Base-by-base conservation (phyloP, 2,329 filamentous ascomycete species). In the Rutstroemia sp. region DNA sequence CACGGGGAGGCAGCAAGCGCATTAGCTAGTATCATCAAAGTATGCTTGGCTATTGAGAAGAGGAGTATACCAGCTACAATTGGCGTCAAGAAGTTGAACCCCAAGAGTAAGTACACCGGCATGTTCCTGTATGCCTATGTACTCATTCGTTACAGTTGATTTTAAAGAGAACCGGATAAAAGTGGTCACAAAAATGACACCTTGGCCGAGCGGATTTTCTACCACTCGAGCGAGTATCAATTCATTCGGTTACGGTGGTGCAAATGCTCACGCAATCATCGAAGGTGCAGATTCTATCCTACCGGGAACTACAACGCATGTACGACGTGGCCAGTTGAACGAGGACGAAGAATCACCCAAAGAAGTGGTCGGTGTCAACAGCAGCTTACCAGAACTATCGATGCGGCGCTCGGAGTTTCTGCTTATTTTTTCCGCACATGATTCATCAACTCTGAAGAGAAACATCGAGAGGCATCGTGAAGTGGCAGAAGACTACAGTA, bases 211-310 rank as follows among this genome's bases (percentile, higher is more conserved):
- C 42, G 37, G 27, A 3, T 51, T 55, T 10, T 17, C 25, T 23
- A 17, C 10, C 3, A 30, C 37, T 7, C 45, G 53, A 4, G 47
- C 38, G 10, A 51, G 38, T 51, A 9, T 56, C 27, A 49, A 48
- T 6, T 56, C 47, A 6, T 56, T 56, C 7, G 75, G 75, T 0
- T 76, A 73, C 25, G 74, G 75, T 4, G 64, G 64, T 4, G 62
- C 61, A 0, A 66, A 66, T 59, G 68, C 66, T 1, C 71, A 74
- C 60, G 69, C 69, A 2, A 69, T 76, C 2, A 63, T 65, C 38
- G 53, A 56, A 37, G 47, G 23, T 7, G 25, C 17, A 12, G 23
- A 45, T 17, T 50, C 37, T 8, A 2, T 51, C 8, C 23, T 46
- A 1, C 25, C 39, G 0, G 50, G 50, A 3, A 52, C 10, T 1